phyloP scores from a whole-genome alignment of 176 grass and related monocot genomes.

The Thinopyrum elongatum region DNA sequence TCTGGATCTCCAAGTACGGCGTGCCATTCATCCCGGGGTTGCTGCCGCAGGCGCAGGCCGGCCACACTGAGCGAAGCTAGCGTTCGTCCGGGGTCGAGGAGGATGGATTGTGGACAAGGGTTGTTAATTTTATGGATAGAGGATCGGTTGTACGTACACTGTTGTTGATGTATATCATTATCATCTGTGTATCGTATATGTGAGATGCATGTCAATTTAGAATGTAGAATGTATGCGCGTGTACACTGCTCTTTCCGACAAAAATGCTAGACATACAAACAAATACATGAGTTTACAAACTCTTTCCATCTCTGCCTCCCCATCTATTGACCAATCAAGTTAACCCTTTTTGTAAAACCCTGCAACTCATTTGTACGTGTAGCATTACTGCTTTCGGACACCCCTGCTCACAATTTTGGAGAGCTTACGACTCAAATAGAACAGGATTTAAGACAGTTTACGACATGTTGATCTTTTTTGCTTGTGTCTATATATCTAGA shows the following conservation, averaged over 20 bases:
- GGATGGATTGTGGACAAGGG: neutral
- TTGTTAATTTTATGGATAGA: neutral
- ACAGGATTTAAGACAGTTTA: too few relatives aligned
- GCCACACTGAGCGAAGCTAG: constrained; percentile 9
- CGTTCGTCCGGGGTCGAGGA: neutral
- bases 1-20: constrained; percentile 54
- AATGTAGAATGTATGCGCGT: neutral
- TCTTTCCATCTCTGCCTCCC: too few relatives aligned
- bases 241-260: neutral
- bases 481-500: too few relatives aligned
- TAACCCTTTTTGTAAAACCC: too few relatives aligned
- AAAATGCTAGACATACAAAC: too few relatives aligned
- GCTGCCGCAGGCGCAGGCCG: constrained; percentile 28
- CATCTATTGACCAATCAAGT: too few relatives aligned
- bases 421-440: neutral
- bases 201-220: neutral
- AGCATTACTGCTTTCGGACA: too few relatives aligned
- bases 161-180: neutral
- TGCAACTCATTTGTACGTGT: too few relatives aligned
- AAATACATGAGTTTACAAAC: too few relatives aligned
- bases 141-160: neutral
- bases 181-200: neutral
- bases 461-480: too few relatives aligned
- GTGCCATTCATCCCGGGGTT: constrained; percentile 58
- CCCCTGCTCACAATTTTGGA: neutral